Conservation (phyloP, 2,329 filamentous ascomycete genomes). For the Phaeomoniella chlamydospora region DNA sequence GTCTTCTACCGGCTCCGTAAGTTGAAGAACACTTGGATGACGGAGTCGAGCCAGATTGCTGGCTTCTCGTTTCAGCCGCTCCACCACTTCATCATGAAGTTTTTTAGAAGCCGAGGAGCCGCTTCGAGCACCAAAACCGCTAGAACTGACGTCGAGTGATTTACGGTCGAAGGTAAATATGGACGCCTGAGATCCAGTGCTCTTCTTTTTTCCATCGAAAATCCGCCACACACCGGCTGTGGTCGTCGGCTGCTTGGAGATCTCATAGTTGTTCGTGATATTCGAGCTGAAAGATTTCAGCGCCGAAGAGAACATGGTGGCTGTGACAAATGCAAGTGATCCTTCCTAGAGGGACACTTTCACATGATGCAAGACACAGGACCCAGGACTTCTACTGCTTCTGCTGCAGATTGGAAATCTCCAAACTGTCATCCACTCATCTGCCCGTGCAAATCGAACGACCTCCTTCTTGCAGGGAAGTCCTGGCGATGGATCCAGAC, state of each 20-base stretch:
- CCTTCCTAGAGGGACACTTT: too few relatives aligned
- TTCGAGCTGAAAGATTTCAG: constrained; percentile 91
- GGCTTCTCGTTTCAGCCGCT: constrained; percentile 82
- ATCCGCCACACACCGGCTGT: constrained; percentile 92
- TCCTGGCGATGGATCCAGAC: too few relatives aligned
- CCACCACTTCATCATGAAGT: constrained; percentile 76
- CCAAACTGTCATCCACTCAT: too few relatives aligned
- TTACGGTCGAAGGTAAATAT: constrained; percentile 94
- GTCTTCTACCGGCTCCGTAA: constrained; percentile 91
- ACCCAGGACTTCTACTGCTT: too few relatives aligned
- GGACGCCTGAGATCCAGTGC: constrained; percentile 73
- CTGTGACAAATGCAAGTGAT: too few relatives aligned
- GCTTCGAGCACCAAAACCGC: constrained; percentile 44
- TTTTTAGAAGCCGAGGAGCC: constrained; percentile 60
- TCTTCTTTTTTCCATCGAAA: constrained; percentile 94
- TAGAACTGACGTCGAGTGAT: constrained; percentile 53
- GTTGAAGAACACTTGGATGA: constrained; percentile 81
- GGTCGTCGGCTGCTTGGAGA: constrained; percentile 62
- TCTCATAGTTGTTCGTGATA: constrained; percentile 80
- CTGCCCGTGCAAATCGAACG: too few relatives aligned
- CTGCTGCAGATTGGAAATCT: too few relatives aligned
- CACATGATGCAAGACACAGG: not conserved
- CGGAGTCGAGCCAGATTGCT: constrained; percentile 74
- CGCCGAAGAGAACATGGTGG: constrained; percentile 80
- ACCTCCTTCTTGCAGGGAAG: too few relatives aligned